Evolutionary conservation across 2,329 filamentous ascomycete genomes (phyloP), one percentile per base, ranked within the genome.

Genomic region (Byssochlamys sp.): DNA sequence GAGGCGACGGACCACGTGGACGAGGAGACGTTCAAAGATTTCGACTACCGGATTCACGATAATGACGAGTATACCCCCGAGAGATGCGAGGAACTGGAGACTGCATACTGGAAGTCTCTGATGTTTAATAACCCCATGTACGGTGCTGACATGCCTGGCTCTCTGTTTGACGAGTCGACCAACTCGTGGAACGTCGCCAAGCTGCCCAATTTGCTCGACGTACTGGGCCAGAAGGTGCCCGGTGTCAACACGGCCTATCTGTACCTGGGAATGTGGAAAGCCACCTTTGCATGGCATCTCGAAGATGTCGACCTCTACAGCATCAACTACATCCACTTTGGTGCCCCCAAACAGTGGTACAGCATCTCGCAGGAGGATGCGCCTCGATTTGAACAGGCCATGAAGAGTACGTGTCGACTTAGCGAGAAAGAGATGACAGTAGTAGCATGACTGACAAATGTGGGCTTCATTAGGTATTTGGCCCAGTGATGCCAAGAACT

Each of bases 211-310:
- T 77, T 99, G 57, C 81, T 99, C 45, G 94, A 99, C 72, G 90
- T 96, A 3, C 80, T 99, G 1, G 94, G 94, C 5, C 92, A 91
- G 57, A 96, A 96, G 66, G 90, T 99, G 7, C 95, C 94, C 2
- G 94, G 94, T 63, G 95, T 99, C 69, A 99, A 99, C 69, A 99
- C 92, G 1, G 92, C 94, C 1, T 99, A 99, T 69, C 83, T 99
- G 1, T 99, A 99, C 69, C 81, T 99, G 59, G 94, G 94, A 50
- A 99, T 99, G 94, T 99, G 94, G 94, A 97, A 97, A 74, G 92
- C 94, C 11, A 97, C 94, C 0, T 99, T 99, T 71, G 94, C 94
- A 7, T 99, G 94, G 94, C 94, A 99, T 81, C 77, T 99, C 55
- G 94, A 99, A 71, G 94, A 99, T 71, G 92, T 99, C 49, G 94